Evolutionary conservation across 2,329 filamentous ascomycete genomes (phyloP).

Genomic region (Coniochaeta hoffmannii): DNA sequence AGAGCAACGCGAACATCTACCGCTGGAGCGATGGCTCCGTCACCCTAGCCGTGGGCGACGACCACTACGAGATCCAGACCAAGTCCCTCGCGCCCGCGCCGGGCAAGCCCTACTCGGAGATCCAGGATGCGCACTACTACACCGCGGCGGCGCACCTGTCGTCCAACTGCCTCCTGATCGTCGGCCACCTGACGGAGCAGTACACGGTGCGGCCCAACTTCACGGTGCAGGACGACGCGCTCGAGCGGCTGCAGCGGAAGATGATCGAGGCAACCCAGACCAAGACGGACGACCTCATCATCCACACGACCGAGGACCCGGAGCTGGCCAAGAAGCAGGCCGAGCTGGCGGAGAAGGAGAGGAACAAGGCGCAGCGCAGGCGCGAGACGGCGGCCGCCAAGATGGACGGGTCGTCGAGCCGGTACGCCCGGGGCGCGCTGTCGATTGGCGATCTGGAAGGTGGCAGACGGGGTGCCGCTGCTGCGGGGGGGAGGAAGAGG

Average conservation of each 20-base stretch:
- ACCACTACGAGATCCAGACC: conserved; percentile 67
- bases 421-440: conserved; percentile 45
- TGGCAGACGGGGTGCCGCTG: conserved; percentile 37
- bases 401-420: conserved; percentile 49
- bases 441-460: conserved; percentile 66
- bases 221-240: conserved; percentile 61
- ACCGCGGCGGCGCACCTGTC: conserved; percentile 63
- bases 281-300: conserved; percentile 54
- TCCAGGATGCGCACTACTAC: conserved; percentile 69
- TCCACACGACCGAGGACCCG: conserved; percentile 64
- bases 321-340: conserved; percentile 68
- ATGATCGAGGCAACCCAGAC: conserved; percentile 57
- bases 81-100: conserved; percentile 59
- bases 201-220: conserved; percentile 62
- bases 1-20: conserved; percentile 69
- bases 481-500: conserved; percentile 44
- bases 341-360: conserved; percentile 68
- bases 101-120: conserved; percentile 54
- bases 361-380: conserved; percentile 56
- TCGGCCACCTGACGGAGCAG: conserved; percentile 69
- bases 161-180: conserved; percentile 61
- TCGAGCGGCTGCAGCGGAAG: conserved; percentile 59
- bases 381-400: conserved; percentile 61
- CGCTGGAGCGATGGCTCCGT: conserved; percentile 75
- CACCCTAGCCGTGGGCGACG: conserved; percentile 66